These are phyloP conservation scores for Hymenoscyphus albidus DNA, from an alignment of 2,329 filamentous ascomycete species.

Conservation along the genomic window DNA sequence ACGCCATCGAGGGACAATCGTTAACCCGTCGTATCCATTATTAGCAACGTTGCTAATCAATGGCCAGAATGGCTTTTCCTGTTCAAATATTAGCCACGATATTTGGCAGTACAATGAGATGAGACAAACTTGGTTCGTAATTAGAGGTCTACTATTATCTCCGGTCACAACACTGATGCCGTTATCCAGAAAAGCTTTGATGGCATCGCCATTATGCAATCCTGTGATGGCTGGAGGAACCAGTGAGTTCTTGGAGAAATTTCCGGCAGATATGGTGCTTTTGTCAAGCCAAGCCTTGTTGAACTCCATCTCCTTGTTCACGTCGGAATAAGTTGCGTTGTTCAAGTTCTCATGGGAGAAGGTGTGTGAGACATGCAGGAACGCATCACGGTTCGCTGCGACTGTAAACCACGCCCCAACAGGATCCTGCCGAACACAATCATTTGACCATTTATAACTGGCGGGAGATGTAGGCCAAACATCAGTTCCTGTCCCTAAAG, in stretches of 20 bases:
- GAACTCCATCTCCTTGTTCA: slow-evolving; percentile 54
- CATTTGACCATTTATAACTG: slow-evolving; percentile 14
- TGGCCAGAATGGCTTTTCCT: slow-evolving; percentile 46
- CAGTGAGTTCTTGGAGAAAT: slow-evolving; percentile 50
- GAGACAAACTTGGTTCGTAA: slow-evolving; percentile 44
- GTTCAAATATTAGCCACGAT: not conserved
- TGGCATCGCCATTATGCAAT: slow-evolving; percentile 58
- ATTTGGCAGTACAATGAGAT: not conserved
- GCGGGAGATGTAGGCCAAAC: slow-evolving; percentile 40
- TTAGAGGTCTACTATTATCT: slow-evolving; percentile 53
- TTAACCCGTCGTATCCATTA: slow-evolving; percentile 54
- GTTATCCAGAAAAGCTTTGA: slow-evolving; percentile 54
- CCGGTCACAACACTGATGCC: slow-evolving; percentile 57
- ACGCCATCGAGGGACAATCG: slow-evolving; percentile 53
- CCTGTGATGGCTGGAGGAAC: slow-evolving; percentile 61
- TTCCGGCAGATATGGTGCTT: slow-evolving; percentile 43
- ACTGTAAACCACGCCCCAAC: slow-evolving; percentile 48
- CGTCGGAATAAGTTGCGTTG: slow-evolving; percentile 55
- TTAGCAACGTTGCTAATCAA: slow-evolving; percentile 46
- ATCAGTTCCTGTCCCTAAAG: slow-evolving; percentile 45
- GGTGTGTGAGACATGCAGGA: slow-evolving; percentile 56
- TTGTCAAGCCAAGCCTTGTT: slow-evolving; percentile 55
- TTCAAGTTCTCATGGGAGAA: slow-evolving; percentile 56
- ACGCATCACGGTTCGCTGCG: slow-evolving; percentile 45
- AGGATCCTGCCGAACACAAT: slow-evolving; percentile 46